These are phyloP conservation scores for Suillus subaureus DNA, from an alignment of 768 basidiomycete species.

Conservation along the genomic window DNA sequence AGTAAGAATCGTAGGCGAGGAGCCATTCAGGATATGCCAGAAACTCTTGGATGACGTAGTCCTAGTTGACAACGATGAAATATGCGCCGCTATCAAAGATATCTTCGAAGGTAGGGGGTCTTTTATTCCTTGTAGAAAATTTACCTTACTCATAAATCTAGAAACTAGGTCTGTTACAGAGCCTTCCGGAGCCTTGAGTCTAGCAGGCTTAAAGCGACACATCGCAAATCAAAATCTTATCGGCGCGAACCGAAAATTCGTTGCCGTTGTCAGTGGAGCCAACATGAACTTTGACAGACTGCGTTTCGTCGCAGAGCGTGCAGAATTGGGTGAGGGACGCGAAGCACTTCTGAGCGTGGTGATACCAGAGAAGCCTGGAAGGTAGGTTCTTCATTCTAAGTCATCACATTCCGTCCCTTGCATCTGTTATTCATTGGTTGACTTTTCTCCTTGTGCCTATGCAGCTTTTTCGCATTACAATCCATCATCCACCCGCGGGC, in stretches of 20 bases:
- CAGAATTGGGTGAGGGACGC: constrained; percentile 92
- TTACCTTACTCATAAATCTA: constrained; percentile 29
- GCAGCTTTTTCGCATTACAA: constrained; percentile 86
- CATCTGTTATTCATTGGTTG: constrained; percentile 8
- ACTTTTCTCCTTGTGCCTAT: constrained; percentile 3
- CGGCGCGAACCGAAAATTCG: constrained; percentile 84
- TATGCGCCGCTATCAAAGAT: constrained; percentile 98
- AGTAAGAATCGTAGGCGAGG: constrained; percentile 92
- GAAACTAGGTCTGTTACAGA: constrained; percentile 97
- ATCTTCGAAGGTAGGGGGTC: constrained; percentile 84
- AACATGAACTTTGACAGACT: constrained; percentile 99
- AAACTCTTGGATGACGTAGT: constrained; percentile 81
- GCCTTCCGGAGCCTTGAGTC: constrained; percentile 90
- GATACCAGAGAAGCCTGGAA: constrained; percentile 91
- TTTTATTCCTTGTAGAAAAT: constrained; percentile 1
- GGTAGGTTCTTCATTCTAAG: constrained; percentile 46
- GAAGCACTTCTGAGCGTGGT: constrained; percentile 95
- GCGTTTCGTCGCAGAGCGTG: constrained; percentile 98
- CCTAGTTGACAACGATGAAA: constrained; percentile 90
- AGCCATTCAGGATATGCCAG: constrained; percentile 92
- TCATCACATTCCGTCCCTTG: neutral
- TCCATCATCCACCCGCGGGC: constrained; percentile 86
- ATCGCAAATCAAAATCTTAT: constrained; percentile 80
- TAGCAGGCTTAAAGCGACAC: constrained; percentile 90
- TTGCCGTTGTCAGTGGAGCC: constrained; percentile 91